Percentiles rank a stretch among this genome's conserved stretches.
These are phyloP conservation scores for Penicillium dipodomyicola DNA, from an alignment of 495 filamentous ascomycete species.

Conservation along the genomic window DNA sequence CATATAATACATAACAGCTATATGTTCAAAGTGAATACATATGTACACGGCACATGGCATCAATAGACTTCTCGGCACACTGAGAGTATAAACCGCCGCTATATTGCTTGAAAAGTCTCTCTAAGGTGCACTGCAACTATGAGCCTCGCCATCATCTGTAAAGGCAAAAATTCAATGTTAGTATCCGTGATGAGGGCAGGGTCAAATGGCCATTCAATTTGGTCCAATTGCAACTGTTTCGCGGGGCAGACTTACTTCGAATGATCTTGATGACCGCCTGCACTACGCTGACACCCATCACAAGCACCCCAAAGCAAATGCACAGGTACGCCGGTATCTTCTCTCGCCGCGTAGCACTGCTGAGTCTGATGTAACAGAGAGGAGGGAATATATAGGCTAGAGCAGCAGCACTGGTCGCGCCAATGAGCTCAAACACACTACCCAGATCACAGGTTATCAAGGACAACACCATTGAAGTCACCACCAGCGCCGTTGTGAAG, in stretches of 20 bases:
- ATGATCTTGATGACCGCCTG: conserved; percentile 70
- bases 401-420: conserved; percentile 89
- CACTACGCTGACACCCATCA: conserved; percentile 80
- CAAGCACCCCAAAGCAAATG: conserved; percentile 72
- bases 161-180: background rate
- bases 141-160: conserved; percentile 17
- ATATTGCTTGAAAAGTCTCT: background rate
- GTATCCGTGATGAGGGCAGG: background rate
- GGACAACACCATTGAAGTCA: conserved; percentile 71
- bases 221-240: background rate
- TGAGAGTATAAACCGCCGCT: background rate
- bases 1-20: background rate
- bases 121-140: conserved; percentile 18
- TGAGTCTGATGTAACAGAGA: conserved; percentile 90
- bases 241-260: conserved; percentile 32
- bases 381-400: conserved; percentile 95
- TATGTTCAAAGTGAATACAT: background rate
- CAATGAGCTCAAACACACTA: conserved; percentile 90
- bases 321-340: conserved; percentile 68
- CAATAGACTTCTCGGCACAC: background rate
- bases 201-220: background rate
- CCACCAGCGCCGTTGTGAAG: conserved; percentile 75
- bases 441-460: conserved; percentile 90
- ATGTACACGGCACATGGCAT: background rate
- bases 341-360: conserved; percentile 62